These are phyloP conservation scores for Pholiota adiposa DNA, from an alignment of 1,284 basidiomycete genomes.

Conservation along the genomic window DNA sequence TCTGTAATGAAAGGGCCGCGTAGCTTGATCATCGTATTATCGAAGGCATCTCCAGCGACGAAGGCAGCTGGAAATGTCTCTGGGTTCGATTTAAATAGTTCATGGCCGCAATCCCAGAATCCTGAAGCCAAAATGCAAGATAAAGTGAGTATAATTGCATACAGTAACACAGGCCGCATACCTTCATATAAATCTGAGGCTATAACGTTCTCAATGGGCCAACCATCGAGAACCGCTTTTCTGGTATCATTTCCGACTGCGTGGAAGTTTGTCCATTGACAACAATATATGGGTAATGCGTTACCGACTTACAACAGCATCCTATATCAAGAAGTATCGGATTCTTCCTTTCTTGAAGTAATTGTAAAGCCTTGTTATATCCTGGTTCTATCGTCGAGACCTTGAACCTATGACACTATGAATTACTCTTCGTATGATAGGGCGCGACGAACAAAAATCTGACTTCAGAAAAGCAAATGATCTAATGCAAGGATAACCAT, in stretches of 20 bases:
- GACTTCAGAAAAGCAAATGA: conserved; percentile 47
- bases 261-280: neutral
- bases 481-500: conserved; percentile 34
- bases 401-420: conserved; percentile 38
- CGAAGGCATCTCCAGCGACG: conserved; percentile 49
- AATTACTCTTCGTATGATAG: neutral
- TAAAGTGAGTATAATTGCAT: neutral
- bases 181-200: conserved; percentile 25
- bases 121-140: conserved; percentile 24
- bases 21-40: conserved; percentile 17
- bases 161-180: neutral
- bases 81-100: conserved; percentile 17
- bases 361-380: conserved; percentile 46
- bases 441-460: neutral
- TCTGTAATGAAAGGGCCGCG: neutral
- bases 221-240: conserved; percentile 45
- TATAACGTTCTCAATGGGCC: conserved; percentile 33
- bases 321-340: conserved; percentile 51
- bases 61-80: conserved; percentile 40
- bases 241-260: conserved; percentile 50
- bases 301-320: conserved; percentile 50
- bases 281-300: neutral
- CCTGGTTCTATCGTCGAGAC: conserved; percentile 42
- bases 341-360: conserved; percentile 41
- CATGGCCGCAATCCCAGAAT: conserved; percentile 22